Percentiles rank a stretch among this genome's conserved stretches.
Evolutionary conservation across 495 filamentous ascomycete species (phyloP).

Genomic region (Aspergillus sclerotiicarbonarius): DNA sequence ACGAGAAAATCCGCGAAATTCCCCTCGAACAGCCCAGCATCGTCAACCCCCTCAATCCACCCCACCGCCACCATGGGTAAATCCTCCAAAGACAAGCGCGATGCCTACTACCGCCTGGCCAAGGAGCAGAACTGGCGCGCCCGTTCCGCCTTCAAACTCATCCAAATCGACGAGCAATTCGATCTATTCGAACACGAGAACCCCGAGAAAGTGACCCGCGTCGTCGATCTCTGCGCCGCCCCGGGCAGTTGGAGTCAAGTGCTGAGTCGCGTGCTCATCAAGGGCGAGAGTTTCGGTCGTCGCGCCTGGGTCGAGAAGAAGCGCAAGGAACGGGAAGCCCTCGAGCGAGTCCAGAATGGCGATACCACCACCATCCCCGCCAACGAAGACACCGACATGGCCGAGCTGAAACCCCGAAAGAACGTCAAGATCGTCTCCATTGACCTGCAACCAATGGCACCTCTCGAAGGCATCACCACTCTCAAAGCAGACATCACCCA

Average conservation of each 20-base stretch:
- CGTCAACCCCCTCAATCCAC: not conserved
- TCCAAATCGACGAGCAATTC: conserved; percentile 96
- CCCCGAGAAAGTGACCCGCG: conserved; percentile 71
- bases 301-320: conserved; percentile 82
- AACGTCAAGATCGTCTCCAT: conserved; percentile 93
- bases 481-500: conserved; percentile 96
- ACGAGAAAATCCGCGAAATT: conserved; percentile 26
- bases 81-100: conserved; percentile 97
- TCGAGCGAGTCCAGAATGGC: conserved; percentile 39
- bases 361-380: conserved; percentile 12
- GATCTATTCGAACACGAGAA: conserved; percentile 72
- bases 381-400: conserved; percentile 30
- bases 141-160: conserved; percentile 91
- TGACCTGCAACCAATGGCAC: conserved; percentile 92
- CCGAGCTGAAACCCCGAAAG: conserved; percentile 54
- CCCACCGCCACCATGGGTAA: conserved; percentile 71
- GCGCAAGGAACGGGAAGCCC: conserved; percentile 46
- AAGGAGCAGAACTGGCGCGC: conserved; percentile 99
- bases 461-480: conserved; percentile 85
- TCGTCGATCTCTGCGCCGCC: conserved; percentile 94
- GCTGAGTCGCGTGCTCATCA: conserved; percentile 85
- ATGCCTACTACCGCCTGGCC: conserved; percentile 94
- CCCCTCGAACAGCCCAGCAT: conserved; percentile 4
- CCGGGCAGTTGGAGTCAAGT: conserved; percentile 98
- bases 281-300: conserved; percentile 84